A percentile compares a stretch with the other conserved stretches of the same genome.
Evolutionary conservation across 768 basidiomycete genomes (phyloP).

Genomic region (Hericium alpestre): DNA sequence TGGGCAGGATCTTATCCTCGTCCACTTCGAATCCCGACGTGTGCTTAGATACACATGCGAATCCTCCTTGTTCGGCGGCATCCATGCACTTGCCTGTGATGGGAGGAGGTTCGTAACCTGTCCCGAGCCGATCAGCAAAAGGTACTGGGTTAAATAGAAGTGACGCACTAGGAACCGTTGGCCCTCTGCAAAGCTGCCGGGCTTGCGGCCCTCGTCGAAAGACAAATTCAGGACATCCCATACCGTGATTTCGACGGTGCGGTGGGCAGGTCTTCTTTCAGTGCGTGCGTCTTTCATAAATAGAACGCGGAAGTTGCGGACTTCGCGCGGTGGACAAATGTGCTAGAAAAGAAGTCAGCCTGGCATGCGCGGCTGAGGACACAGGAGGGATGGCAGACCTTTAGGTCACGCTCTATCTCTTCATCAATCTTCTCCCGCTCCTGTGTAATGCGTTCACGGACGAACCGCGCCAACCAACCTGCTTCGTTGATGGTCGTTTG

Average conservation of each 20-base stretch:
- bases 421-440: slow-evolving; percentile 41
- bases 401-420: slow-evolving; percentile 64
- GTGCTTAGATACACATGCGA: slow-evolving; percentile 65
- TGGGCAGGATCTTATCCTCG: slow-evolving; percentile 14
- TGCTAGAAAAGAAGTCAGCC: slow-evolving; percentile 1
- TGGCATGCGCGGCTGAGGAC: neutral
- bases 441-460: slow-evolving; percentile 34
- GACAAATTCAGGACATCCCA: slow-evolving; percentile 11
- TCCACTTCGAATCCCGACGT: slow-evolving; percentile 57
- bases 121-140: neutral
- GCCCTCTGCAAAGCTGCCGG: slow-evolving; percentile 7
- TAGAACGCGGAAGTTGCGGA: slow-evolving; percentile 10
- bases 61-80: slow-evolving; percentile 35
- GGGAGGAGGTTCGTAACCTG: slow-evolving; percentile 65
- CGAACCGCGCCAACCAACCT: slow-evolving; percentile 51
- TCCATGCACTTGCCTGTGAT: slow-evolving; percentile 61
- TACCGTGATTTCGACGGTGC: slow-evolving; percentile 9
- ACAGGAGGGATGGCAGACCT: slow-evolving; percentile 33
- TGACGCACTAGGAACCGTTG: slow-evolving; percentile 10
- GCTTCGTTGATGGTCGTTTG: slow-evolving; percentile 36
- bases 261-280: slow-evolving; percentile 4
- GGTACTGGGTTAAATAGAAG: too few relatives aligned
- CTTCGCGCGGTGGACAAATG: slow-evolving; percentile 11
- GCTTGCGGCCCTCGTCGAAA: slow-evolving; percentile 4
- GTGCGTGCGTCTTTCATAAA: slow-evolving; percentile 9